Conservation (phyloP, 805 yeast species). For the Candida manassasensis region DNA sequence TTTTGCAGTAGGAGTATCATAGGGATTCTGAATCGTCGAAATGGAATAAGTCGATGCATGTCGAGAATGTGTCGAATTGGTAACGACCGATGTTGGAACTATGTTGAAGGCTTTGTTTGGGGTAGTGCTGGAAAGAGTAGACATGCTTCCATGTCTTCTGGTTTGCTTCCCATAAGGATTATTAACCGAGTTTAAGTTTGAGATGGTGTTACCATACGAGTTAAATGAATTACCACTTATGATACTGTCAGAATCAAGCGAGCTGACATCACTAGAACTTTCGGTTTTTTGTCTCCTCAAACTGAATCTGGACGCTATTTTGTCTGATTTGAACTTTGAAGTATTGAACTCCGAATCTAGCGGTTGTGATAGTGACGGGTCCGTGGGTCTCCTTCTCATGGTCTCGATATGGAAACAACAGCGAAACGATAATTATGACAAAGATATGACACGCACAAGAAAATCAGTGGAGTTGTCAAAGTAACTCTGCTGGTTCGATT, state of each 20-base stretch:
- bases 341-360: conserved; percentile 26
- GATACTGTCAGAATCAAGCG: conserved; percentile 29
- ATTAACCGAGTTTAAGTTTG: not conserved
- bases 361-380: conserved; percentile 2
- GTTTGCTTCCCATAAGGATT: conserved; percentile 4
- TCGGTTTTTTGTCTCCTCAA: conserved; percentile 24
- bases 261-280: conserved; percentile 25
- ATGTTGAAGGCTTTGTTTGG: conserved; percentile 17
- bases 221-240: conserved; percentile 18
- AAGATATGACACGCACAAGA: too few species aligned
- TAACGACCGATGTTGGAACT: conserved; percentile 26
- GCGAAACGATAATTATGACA: too few species aligned
- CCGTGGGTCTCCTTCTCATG: conserved; percentile 23
- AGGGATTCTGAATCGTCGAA: conserved; percentile 17
- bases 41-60: conserved; percentile 38
- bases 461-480: too few species aligned
- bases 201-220: not conserved
- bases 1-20: conserved; percentile 7
- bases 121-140: conserved; percentile 10
- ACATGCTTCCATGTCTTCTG: conserved; percentile 11
- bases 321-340: conserved; percentile 7
- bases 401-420: too few species aligned
- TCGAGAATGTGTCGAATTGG: conserved; percentile 32
- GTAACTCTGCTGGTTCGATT: too few species aligned
- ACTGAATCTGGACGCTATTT: conserved; percentile 35